These are phyloP conservation scores for Populus tomentosa DNA, from an alignment of 441 rosid species.

Conservation along the genomic window DNA sequence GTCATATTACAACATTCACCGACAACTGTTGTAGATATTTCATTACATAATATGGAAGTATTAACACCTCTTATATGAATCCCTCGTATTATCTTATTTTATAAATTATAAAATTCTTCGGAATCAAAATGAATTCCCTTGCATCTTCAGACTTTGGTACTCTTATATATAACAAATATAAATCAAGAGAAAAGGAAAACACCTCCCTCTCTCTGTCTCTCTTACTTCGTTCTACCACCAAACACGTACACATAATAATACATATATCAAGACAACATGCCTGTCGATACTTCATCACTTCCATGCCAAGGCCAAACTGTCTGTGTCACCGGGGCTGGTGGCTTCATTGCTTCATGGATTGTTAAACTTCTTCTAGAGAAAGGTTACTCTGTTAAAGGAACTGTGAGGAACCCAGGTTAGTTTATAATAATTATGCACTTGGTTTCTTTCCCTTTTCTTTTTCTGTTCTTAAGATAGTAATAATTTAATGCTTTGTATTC, in stretches of 20 bases:
- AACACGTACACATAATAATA: no score
- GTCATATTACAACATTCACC: no score
- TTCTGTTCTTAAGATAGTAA: neutral
- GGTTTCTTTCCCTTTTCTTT: no score
- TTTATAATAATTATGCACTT: neutral
- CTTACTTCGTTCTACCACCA: neutral
- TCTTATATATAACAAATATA: no score
- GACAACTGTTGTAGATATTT: no score
- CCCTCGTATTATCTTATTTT: no score
- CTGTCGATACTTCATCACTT: conserved; percentile 40
- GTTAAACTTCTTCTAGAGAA: conserved; percentile 71
- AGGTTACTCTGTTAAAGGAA: conserved; percentile 76
- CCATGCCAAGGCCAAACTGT: conserved; percentile 55
- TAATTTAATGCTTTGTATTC: neutral
- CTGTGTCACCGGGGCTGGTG: conserved; percentile 95
- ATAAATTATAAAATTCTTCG: no score
- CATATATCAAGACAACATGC: conserved; percentile 24
- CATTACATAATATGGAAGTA: no score
- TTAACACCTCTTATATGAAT: no score
- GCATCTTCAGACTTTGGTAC: no score
- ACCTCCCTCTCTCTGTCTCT: neutral
- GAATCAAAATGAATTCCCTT: no score
- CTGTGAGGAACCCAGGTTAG: conserved; percentile 72
- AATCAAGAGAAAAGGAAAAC: no score
- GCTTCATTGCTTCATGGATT: conserved; percentile 89